Conservation (phyloP, 2,329 filamentous ascomycete genomes). For the Verticillium longisporum region DNA sequence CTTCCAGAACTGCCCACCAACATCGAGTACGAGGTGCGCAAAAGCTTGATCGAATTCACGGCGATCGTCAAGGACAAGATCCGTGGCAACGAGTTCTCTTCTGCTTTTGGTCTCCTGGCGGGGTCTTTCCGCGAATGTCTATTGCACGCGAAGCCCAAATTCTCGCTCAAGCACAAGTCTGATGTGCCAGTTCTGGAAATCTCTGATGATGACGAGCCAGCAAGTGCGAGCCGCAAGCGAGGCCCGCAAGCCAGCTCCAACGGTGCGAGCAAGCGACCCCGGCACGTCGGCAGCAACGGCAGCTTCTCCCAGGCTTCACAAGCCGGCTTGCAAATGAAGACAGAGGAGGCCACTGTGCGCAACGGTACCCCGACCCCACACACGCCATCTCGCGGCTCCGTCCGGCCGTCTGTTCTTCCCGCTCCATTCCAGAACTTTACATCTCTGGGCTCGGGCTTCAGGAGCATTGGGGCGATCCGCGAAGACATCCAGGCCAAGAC, state of each 20-base stretch:
- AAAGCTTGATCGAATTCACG: slow-evolving; percentile 52
- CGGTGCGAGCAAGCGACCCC: slow-evolving; percentile 10
- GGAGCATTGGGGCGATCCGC: slow-evolving; percentile 44
- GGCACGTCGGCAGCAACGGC: background rate
- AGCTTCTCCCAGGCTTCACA: slow-evolving; percentile 7
- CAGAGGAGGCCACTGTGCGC: slow-evolving; percentile 20
- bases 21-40: slow-evolving; percentile 57
- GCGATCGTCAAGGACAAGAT: slow-evolving; percentile 45
- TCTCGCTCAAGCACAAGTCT: slow-evolving; percentile 31
- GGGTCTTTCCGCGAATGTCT: slow-evolving; percentile 43
- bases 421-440: slow-evolving; percentile 30
- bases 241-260: background rate
- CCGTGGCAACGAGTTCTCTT: slow-evolving; percentile 39
- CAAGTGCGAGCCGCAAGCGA: slow-evolving; percentile 15
- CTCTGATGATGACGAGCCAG: slow-evolving; percentile 22
- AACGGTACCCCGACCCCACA: slow-evolving; percentile 6
- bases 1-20: slow-evolving; percentile 65
- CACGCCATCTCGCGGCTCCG: slow-evolving; percentile 6
- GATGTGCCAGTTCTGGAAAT: slow-evolving; percentile 29
- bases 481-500: slow-evolving; percentile 47
- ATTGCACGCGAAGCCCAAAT: slow-evolving; percentile 38
- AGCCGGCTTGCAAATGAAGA: slow-evolving; percentile 22
- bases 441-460: slow-evolving; percentile 30
- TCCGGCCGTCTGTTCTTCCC: slow-evolving; percentile 1
- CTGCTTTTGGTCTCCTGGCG: slow-evolving; percentile 37